Conservation (phyloP, 1,139 yeast species). For the Geotrichum histeridarum region DNA sequence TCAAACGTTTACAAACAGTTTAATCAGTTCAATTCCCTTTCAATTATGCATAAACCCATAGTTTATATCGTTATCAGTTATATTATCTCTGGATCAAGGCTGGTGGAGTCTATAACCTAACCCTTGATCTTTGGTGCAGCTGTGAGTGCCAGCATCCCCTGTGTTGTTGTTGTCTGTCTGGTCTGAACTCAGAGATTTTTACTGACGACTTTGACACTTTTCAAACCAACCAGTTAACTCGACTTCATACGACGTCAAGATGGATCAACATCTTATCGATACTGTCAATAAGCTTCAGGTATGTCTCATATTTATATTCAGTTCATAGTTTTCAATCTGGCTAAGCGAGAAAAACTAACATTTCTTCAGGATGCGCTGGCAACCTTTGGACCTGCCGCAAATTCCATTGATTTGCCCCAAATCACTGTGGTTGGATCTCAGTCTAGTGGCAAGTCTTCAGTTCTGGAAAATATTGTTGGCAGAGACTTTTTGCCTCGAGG, state of each 20-base stretch:
- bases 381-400: constrained; percentile 62
- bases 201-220: no score
- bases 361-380: constrained; percentile 64
- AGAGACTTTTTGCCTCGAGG: constrained; percentile 94
- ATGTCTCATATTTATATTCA: constrained; percentile 9
- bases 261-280: constrained; percentile 88
- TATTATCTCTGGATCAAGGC: no score
- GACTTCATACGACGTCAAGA: constrained; percentile 28
- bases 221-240: no score
- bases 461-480: constrained; percentile 88
- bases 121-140: no score
- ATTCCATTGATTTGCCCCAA: constrained; percentile 74
- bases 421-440: constrained; percentile 96
- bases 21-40: no score
- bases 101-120: no score
- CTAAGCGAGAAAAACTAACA: neutral
- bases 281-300: constrained; percentile 75
- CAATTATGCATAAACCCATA: no score
- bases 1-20: no score
- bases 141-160: no score
- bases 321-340: neutral
- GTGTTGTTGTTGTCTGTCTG: no score
- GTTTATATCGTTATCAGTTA: no score
- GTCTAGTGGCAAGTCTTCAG: constrained; percentile 90
- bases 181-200: no score